Conservation (phyloP, 2,329 filamentous ascomycete genomes). For the Trichoderma citrinoviride region DNA sequence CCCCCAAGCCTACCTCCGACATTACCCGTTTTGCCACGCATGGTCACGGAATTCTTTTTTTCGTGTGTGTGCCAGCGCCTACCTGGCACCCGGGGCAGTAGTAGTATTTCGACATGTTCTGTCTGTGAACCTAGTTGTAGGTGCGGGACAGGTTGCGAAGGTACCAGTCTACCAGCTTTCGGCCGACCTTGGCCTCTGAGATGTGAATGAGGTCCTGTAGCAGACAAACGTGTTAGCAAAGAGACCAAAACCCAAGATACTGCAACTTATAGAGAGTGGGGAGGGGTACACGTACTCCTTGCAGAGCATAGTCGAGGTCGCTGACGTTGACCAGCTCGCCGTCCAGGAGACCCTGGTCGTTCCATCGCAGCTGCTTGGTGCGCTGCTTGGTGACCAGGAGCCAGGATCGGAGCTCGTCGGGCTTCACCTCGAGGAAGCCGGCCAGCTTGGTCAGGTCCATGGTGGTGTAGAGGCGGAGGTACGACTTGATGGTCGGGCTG, state of each 20-base stretch:
- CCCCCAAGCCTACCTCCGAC: conserved; percentile 25
- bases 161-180: conserved; percentile 98
- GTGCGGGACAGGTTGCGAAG: conserved; percentile 93
- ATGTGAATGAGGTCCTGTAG: conserved; percentile 91
- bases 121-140: conserved; percentile 57
- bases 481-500: conserved; percentile 96
- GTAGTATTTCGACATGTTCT: conserved; percentile 28
- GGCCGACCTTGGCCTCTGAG: conserved; percentile 95
- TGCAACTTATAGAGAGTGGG: not conserved
- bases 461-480: conserved; percentile 97
- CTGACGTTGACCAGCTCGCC: conserved; percentile 90
- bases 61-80: not conserved
- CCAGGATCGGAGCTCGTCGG: conserved; percentile 93
- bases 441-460: conserved; percentile 99
- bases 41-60: not conserved
- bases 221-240: conserved; percentile 27
- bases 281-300: conserved; percentile 65
- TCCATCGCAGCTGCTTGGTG: conserved; percentile 93
- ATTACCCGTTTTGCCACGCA: conserved; percentile 22
- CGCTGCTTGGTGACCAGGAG: conserved; percentile 98
- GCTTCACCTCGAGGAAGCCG: conserved; percentile 92
- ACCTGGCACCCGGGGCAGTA: not conserved
- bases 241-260: conserved; percentile 24
- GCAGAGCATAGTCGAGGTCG: conserved; percentile 95
- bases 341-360: conserved; percentile 80